phyloP scores from a whole-genome alignment of 495 filamentous ascomycete species.

The Tuber calosporum region DNA sequence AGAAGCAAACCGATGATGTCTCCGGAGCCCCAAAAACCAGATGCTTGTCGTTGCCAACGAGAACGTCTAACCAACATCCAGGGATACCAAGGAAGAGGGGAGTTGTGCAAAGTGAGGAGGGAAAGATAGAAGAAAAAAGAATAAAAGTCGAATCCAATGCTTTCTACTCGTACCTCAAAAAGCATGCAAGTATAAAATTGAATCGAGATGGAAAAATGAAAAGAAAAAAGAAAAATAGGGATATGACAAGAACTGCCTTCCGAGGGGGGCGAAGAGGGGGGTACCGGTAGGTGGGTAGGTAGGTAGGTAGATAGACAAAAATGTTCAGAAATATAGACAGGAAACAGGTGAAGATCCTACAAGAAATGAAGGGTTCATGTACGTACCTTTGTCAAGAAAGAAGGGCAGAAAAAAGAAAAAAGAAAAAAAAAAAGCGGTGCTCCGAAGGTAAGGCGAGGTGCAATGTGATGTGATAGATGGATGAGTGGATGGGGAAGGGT shows the following conservation, averaged over 20 bases:
- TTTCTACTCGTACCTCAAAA: neutral
- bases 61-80: neutral
- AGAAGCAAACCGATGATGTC: constrained; percentile 9
- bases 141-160: neutral
- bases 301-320: neutral
- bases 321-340: neutral
- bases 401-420: constrained; percentile 14
- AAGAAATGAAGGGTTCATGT: constrained; percentile 20
- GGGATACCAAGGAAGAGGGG: neutral
- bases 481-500: constrained; percentile 30
- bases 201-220: neutral
- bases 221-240: neutral
- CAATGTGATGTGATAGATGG: constrained; percentile 33
- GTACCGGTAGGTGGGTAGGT: neutral
- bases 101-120: neutral
- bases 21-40: constrained; percentile 17
- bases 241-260: neutral
- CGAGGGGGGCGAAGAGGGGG: neutral
- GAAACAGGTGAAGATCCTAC: constrained; percentile 2
- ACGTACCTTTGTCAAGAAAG: constrained; percentile 20
- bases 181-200: neutral
- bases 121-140: neutral
- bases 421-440: constrained; percentile 19
- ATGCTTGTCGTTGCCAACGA: neutral
- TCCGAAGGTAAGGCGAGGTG: constrained; percentile 32